Base-by-base conservation (phyloP, 2,329 filamentous ascomycete species). In the Hypoxylon sp. region DNA sequence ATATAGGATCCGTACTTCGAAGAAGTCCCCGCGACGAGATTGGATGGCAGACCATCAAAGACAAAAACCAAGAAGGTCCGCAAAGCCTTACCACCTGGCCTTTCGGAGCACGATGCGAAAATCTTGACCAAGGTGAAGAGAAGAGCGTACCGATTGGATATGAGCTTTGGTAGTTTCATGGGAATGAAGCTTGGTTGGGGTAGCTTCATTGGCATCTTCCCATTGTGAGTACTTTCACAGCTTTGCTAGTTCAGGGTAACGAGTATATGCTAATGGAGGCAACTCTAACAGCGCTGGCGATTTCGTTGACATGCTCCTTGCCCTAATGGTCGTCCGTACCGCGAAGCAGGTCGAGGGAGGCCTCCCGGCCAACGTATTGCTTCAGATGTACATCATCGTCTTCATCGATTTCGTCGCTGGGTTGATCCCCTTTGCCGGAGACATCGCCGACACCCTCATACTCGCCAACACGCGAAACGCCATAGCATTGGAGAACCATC, bases 161-260 rank as follows among this genome's bases (percentile, higher is more conserved):
- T 93, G 84, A 88, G 87, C 61, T 87, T 97, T 5, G 97, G 95
- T 83, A 94, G 88, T 76, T 88, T 93, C 76, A 88, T 92, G 71
- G 93, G 94, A 47, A 86, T 97, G 65, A 88, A 91, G 64, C 94
- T 98, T 77, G 96, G 96, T 60, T 98, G 94, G 93, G 89, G 92
- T 56, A 92, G 91, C 74, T 87, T 97, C 64, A 93, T 98, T 74
- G 96, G 91, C 13, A 78, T 98, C 6, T 80, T 98, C 60, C 96
- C 96, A 73, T 88, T 88, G 88, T 93, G 86, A 85, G 92, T 87
- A 62, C 17, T 2, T 21, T 11, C 1, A 17, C n/a, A 21, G 11
- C 71, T 17, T 62, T 8, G 6, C 8, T 58, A 50, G 6, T 54
- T 56, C 7, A 4, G n/a, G 17, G 13, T 63, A 17, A 37, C 51